Evolutionary conservation across 257 asterid species (phyloP).

Genomic region (Solanum chiquidenum): DNA sequence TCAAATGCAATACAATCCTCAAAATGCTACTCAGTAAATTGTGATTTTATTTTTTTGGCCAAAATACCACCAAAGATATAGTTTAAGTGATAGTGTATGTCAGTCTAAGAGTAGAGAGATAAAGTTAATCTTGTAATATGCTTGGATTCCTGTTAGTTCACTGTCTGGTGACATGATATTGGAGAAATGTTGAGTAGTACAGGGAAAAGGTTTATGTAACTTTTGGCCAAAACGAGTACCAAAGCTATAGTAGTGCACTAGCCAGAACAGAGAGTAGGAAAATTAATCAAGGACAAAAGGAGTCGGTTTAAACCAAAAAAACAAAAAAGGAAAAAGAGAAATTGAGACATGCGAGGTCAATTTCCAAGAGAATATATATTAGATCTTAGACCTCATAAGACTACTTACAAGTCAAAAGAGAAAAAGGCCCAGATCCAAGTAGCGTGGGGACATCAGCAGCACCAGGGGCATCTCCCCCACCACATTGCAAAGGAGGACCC

Average conservation of each 20-base stretch:
- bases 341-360: slow-evolving; percentile 5
- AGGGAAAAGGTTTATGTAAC: neutral
- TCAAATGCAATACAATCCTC: neutral
- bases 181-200: neutral
- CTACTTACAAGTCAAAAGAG: slow-evolving; percentile 64
- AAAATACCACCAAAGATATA: neutral
- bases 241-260: neutral
- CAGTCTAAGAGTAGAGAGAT: neutral
- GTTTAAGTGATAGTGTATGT: neutral
- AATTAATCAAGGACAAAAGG: neutral
- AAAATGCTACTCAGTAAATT: neutral
- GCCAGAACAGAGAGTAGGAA: neutral
- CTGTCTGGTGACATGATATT: neutral
- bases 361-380: slow-evolving; percentile 1
- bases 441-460: slow-evolving; percentile 94
- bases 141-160: neutral
- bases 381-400: slow-evolving; percentile 5
- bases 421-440: slow-evolving; percentile 83
- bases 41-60: neutral
- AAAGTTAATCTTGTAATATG: neutral
- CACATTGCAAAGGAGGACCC: slow-evolving; percentile 55
- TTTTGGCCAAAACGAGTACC: neutral
- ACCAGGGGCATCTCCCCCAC: slow-evolving; percentile 47
- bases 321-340: neutral
- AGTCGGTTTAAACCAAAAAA: neutral